Percentiles rank a stretch among this genome's conserved stretches.
These are phyloP conservation scores for Pyrenophora seminiperda DNA, from an alignment of 2,329 filamentous ascomycete genomes.

Conservation along the genomic window DNA sequence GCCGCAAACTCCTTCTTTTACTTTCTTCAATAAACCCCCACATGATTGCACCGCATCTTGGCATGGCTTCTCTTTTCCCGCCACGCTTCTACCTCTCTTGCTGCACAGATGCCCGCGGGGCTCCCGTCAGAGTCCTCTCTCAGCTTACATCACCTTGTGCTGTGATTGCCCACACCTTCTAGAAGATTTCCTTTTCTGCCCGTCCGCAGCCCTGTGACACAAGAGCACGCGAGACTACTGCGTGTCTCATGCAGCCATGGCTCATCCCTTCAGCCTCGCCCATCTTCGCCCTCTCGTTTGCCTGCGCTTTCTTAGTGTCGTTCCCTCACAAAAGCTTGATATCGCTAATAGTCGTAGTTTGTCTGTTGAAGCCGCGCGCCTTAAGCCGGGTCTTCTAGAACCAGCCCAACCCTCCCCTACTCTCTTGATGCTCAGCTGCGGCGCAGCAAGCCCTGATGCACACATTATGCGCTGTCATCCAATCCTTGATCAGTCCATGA, in stretches of 20 bases:
- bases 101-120: background rate
- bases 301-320: background rate
- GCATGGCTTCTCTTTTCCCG: background rate
- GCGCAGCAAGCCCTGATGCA: conserved; percentile 9
- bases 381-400: background rate
- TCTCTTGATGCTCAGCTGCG: conserved; percentile 2
- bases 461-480: conserved; percentile 3
- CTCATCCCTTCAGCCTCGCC: conserved; percentile 6
- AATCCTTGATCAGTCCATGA: background rate
- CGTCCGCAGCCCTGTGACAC: conserved; percentile 7
- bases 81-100: background rate
- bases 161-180: conserved; percentile 15
- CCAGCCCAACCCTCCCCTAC: background rate
- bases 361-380: background rate
- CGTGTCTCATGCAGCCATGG: conserved; percentile 8
- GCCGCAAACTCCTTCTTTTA: background rate
- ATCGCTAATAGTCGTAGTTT: conserved; percentile 1
- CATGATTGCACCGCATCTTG: no score
- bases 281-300: background rate
- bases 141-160: conserved; percentile 12
- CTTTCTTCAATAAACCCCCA: background rate
- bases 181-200: conserved; percentile 19
- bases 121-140: conserved; percentile 2
- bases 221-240: conserved; percentile 6
- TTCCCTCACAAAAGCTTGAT: background rate